A percentile compares a stretch with the other conserved stretches of the same genome.
These are phyloP conservation scores for Naganishia sp. DNA, from an alignment of 1,284 basidiomycete species.

Conservation along the genomic window DNA sequence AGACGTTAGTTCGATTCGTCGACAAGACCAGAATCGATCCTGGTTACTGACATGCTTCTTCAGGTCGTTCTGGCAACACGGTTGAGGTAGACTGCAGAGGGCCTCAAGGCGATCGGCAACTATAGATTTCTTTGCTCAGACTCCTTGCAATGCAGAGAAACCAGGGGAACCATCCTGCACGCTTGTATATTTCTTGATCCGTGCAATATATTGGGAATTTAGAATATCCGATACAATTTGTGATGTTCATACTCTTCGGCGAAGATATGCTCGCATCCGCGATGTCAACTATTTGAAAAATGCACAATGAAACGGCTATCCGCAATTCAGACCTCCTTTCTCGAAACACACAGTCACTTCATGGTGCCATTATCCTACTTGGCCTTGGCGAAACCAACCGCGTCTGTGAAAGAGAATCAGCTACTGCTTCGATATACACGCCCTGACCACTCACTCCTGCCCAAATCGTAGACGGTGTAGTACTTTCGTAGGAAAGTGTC, in stretches of 20 bases:
- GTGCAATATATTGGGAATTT: too few species aligned
- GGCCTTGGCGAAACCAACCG: conserved; percentile 78
- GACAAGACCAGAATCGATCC: background rate
- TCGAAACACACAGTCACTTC: too few species aligned
- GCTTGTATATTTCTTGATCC: too few species aligned
- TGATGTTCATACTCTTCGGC: too few species aligned
- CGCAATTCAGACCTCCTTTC: too few species aligned
- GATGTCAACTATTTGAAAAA: too few species aligned
- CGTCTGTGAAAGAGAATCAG: conserved; percentile 55
- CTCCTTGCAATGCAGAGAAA: too few species aligned
- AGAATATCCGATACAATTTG: too few species aligned
- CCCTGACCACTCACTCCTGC: conserved; percentile 49
- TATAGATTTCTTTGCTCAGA: background rate
- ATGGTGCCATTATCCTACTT: conserved; percentile 1
- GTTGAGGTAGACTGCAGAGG: conserved; percentile 14
- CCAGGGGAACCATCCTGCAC: too few species aligned
- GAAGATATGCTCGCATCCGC: too few species aligned
- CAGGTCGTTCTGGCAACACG: conserved; percentile 41
- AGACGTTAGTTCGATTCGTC: conserved; percentile 36
- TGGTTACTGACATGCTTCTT: background rate
- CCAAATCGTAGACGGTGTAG: conserved; percentile 93
- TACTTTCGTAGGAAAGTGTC: conserved; percentile 81
- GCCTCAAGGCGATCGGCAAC: background rate
- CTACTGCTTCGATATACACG: background rate
- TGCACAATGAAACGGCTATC: too few species aligned